phyloP scores from a whole-genome alignment of 805 yeast genomes.

The Starmerella lactis-condensi region DNA sequence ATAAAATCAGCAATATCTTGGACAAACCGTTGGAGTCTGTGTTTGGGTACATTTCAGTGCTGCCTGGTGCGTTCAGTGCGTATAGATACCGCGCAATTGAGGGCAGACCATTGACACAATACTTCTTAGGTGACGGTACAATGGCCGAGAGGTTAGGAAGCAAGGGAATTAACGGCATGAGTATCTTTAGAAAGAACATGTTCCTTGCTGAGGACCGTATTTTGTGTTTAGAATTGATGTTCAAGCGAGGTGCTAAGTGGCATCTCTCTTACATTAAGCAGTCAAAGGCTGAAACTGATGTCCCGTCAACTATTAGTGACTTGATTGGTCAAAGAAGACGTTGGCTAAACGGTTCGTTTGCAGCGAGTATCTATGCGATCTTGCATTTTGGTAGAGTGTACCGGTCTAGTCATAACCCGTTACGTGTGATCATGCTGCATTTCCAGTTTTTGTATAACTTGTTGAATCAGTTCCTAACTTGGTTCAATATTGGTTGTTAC shows the following conservation, averaged over 20 bases:
- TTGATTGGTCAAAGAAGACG: conserved; percentile 47
- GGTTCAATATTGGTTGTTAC: conserved; percentile 49
- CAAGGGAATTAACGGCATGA: conserved; percentile 39
- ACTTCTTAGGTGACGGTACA: conserved; percentile 48
- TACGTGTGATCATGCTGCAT: conserved; percentile 34
- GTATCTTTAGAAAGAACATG: conserved; percentile 49
- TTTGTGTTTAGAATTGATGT: conserved; percentile 44
- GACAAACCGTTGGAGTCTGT: conserved; percentile 50
- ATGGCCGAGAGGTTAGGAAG: conserved; percentile 30
- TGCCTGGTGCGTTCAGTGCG: conserved; percentile 56
- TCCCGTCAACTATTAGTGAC: conserved; percentile 43
- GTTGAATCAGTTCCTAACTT: conserved; percentile 35
- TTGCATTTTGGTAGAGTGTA: conserved; percentile 39
- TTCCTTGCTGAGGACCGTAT: conserved; percentile 54
- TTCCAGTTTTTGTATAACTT: conserved; percentile 39
- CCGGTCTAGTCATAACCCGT: conserved; percentile 34
- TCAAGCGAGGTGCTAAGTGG: conserved; percentile 41
- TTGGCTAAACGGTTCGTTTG: conserved; percentile 55
- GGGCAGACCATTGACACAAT: conserved; percentile 48
- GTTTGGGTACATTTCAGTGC: conserved; percentile 45
- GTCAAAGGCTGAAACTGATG: conserved; percentile 52
- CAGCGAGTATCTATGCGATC: conserved; percentile 38
- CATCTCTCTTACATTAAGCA: conserved; percentile 42
- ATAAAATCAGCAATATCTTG: conserved; percentile 46
- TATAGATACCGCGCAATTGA: conserved; percentile 41